Conservation (phyloP, 78 protist species). For the Polysphondylium violaceum region DNA sequence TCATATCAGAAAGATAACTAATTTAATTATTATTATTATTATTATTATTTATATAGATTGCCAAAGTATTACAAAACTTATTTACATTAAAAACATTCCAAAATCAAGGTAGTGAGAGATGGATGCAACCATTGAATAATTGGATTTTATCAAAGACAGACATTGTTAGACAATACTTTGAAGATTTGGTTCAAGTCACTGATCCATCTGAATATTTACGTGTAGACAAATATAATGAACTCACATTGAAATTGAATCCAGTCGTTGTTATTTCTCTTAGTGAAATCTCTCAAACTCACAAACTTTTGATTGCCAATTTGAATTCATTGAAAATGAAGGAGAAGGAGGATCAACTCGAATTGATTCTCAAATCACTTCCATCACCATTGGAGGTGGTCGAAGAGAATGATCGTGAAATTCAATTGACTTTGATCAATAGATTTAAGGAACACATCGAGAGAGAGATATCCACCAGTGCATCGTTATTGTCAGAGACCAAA, state of each 20-base stretch:
- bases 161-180: slow-evolving; percentile 73
- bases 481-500: slow-evolving; percentile 71
- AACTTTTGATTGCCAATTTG: slow-evolving; percentile 30
- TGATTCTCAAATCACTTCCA: slow-evolving; percentile 66
- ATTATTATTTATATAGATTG: slow-evolving; percentile 27
- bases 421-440: slow-evolving; percentile 70
- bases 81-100: slow-evolving; percentile 80
- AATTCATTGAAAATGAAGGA: slow-evolving; percentile 45
- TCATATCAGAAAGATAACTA: neutral
- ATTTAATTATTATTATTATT: neutral
- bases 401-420: slow-evolving; percentile 80
- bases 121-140: slow-evolving; percentile 73
- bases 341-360: slow-evolving; percentile 79
- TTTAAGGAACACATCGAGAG: slow-evolving; percentile 65
- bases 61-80: slow-evolving; percentile 77
- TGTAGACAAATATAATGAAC: slow-evolving; percentile 81
- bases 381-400: slow-evolving; percentile 41
- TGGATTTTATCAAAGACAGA: slow-evolving; percentile 59
- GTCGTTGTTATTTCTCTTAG: slow-evolving; percentile 63
- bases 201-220: slow-evolving; percentile 76
- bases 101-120: slow-evolving; percentile 76
- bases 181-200: slow-evolving; percentile 75
- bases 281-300: slow-evolving; percentile 78
- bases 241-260: slow-evolving; percentile 78
- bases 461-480: slow-evolving; percentile 62